Base-by-base conservation (phyloP, 192 early-diverging fungal genomes). In the Coemansia sp. region DNA sequence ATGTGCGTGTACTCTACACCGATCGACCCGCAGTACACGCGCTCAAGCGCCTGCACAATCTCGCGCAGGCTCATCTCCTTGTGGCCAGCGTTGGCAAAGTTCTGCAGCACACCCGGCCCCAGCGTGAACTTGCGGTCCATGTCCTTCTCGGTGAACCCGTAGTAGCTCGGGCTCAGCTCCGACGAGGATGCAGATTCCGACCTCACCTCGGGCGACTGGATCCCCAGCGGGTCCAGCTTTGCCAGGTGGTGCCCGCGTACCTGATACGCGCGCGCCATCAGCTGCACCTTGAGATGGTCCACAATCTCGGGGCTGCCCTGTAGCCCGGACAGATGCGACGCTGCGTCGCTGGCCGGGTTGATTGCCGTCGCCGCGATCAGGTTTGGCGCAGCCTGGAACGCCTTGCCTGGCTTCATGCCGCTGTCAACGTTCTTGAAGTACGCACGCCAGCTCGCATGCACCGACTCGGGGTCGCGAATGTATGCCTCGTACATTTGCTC, bases 1-100 rank as follows among this genome's bases (percentile, higher is more conserved):
- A 99, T 99, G 79, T 99, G 96, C 51, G 92, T 93, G 80, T 97
- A 99, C 76, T 99, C 96, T 55, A 96, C 82, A 73, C 94, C 96
- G 34, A 97, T 85, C n/a, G 88, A 84, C 36, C 91, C 88, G 60
- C 91, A 93, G 77, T 99, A 99, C 40, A 90, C 91, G 43, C 64
- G 70, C 74, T 92, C 82, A 45, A 97, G 80, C 42, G 78, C 77
- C 31, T 85, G 69, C 44, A 99, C 78, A 47, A 99, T 95, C 72
- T 99, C 90, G 58, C 91, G 85, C 50, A 99, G 83, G 36, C 92
- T 90, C 80, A 93, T 71, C 42, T 75, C 74, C 38, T 84, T 84
- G 56, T 82, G 69, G n/a, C 81, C 84, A 51, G 80, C 82, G 32
- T 79, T 70, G 28, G 76, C 72, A 82, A 92, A 94, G 35, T 84